Evolutionary conservation across 805 yeast genomes (phyloP).

Genomic region (Starmera pachycereana): DNA sequence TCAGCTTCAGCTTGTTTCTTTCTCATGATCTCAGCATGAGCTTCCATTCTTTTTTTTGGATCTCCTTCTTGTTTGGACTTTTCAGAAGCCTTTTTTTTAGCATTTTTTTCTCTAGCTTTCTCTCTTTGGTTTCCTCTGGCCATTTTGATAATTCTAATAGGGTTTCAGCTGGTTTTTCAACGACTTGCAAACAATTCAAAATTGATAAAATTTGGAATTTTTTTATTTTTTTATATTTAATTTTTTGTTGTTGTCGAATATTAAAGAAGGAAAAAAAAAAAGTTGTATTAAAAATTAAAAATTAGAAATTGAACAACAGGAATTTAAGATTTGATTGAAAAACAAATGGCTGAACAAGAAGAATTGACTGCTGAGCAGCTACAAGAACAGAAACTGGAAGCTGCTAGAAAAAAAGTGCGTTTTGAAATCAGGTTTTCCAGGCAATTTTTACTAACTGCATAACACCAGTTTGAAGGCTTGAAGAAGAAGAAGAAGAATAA

Average conservation of each 20-base stretch:
- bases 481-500: slow-evolving; percentile 49
- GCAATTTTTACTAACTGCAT: not conserved
- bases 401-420: slow-evolving; percentile 57
- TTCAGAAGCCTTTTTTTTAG: slow-evolving; percentile 70
- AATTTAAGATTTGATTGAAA: no score
- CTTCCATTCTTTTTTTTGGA: slow-evolving; percentile 76
- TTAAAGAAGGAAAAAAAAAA: slow-evolving; percentile 8
- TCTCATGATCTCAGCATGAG: slow-evolving; percentile 84
- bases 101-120: slow-evolving; percentile 79
- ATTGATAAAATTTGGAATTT: no score
- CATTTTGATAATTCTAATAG: slow-evolving; percentile 33
- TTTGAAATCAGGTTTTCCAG: not conserved
- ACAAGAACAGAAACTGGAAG: slow-evolving; percentile 57
- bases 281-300: no score
- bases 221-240: no score
- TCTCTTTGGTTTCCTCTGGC: slow-evolving; percentile 97
- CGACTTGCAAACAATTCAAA: no score
- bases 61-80: slow-evolving; percentile 64
- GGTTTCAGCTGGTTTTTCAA: not conserved
- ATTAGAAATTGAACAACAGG: no score
- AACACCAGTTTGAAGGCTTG: slow-evolving; percentile 45
- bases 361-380: slow-evolving; percentile 24
- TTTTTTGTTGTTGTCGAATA: not conserved
- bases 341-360: not conserved
- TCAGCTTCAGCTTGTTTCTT: slow-evolving; percentile 72